A percentile compares a stretch with the other conserved stretches of the same genome.
Conservation (phyloP, 2,329 filamentous ascomycete species). For the Aspergillus piperis region DNA sequence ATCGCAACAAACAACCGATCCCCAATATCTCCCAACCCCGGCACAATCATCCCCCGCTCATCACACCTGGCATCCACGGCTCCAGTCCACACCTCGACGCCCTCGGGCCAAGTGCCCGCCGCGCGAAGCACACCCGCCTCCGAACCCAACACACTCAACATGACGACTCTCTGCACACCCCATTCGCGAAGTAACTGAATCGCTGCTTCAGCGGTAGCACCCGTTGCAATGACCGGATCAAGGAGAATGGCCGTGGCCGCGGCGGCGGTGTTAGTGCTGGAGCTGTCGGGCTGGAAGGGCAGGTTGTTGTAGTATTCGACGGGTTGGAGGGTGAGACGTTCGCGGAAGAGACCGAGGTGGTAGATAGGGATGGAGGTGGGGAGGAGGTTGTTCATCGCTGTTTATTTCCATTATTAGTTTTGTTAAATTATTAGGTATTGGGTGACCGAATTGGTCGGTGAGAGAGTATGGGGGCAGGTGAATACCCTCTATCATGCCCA, state of each 20-base stretch:
- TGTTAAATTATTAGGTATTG: no score
- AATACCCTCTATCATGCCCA: constrained; percentile 83
- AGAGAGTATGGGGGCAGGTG: background rate
- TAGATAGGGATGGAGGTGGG: constrained; percentile 79
- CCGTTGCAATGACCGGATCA: constrained; percentile 92
- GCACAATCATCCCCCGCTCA: constrained; percentile 83
- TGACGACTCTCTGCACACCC: constrained; percentile 80
- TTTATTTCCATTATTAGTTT: background rate
- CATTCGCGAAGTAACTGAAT: constrained; percentile 88
- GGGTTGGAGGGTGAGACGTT: constrained; percentile 80
- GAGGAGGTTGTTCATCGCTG: constrained; percentile 76
- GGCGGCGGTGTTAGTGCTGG: constrained; percentile 42
- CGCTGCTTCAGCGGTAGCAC: constrained; percentile 83
- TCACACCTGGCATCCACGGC: constrained; percentile 73
- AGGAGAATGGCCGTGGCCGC: constrained; percentile 76
- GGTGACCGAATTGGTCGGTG: no score
- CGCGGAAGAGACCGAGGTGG: constrained; percentile 92
- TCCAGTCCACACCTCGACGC: constrained; percentile 70
- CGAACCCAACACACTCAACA: constrained; percentile 75
- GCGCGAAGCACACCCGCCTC: constrained; percentile 69
- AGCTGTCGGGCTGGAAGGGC: constrained; percentile 58
- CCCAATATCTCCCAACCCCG: constrained; percentile 85
- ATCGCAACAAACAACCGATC: constrained; percentile 87
- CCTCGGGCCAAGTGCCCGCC: constrained; percentile 71
- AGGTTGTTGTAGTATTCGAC: constrained; percentile 99